These are phyloP conservation scores for Podospora didyma DNA, from an alignment of 495 filamentous ascomycete species.

Conservation along the genomic window DNA sequence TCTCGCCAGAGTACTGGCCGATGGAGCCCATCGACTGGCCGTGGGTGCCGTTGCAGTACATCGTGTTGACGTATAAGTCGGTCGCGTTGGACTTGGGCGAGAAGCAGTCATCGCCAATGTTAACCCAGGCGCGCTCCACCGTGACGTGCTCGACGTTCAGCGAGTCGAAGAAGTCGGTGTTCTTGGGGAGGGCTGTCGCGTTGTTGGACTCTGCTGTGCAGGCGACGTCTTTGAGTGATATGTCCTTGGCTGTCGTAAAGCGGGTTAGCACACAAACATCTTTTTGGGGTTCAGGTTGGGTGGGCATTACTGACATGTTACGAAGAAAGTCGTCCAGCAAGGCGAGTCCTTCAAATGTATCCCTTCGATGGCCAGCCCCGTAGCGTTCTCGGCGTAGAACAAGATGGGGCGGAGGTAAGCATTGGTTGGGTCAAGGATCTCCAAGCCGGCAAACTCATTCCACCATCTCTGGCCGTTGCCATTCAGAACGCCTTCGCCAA, in stretches of 20 bases:
- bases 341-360: slow-evolving; percentile 56
- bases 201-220: slow-evolving; percentile 54
- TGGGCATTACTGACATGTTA: slow-evolving; percentile 29
- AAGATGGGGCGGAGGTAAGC: slow-evolving; percentile 52
- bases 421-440: slow-evolving; percentile 46
- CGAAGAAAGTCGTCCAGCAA: slow-evolving; percentile 58
- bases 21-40: slow-evolving; percentile 57
- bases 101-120: slow-evolving; percentile 59
- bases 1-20: slow-evolving; percentile 51
- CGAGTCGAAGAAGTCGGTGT: slow-evolving; percentile 58
- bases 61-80: slow-evolving; percentile 52
- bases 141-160: slow-evolving; percentile 44
- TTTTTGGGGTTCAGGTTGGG: too few relatives aligned
- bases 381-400: slow-evolving; percentile 55
- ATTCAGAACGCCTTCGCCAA: slow-evolving; percentile 48
- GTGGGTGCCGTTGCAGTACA: slow-evolving; percentile 57
- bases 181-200: slow-evolving; percentile 46
- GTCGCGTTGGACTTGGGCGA: slow-evolving; percentile 56
- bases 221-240: slow-evolving; percentile 49
- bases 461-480: slow-evolving; percentile 48
- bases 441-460: slow-evolving; percentile 30
- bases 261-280: too few relatives aligned
- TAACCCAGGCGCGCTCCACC: slow-evolving; percentile 47
- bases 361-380: slow-evolving; percentile 49
- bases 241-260: slow-evolving; percentile 34